Percentiles rank a stretch among this genome's conserved stretches.
Conservation (phyloP, 2,329 filamentous ascomycete genomes). For the Cladosporium austrohemisphaericum region DNA sequence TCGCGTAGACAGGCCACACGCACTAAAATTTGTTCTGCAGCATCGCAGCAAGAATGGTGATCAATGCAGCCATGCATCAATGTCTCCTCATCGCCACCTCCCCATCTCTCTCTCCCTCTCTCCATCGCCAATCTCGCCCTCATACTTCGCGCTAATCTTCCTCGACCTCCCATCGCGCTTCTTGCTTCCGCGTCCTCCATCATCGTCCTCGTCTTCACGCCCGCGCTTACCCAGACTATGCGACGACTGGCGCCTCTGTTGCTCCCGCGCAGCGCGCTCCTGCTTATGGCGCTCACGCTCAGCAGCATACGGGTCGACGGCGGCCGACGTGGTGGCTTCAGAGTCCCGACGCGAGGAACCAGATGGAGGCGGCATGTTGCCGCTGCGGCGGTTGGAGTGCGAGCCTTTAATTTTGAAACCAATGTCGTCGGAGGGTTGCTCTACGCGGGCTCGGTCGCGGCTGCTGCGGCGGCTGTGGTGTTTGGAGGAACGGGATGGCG, state of each 20-base stretch:
- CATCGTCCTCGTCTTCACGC: conserved; percentile 13
- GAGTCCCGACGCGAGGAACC: conserved; percentile 18
- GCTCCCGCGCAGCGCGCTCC: conserved; percentile 61
- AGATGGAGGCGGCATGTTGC: conserved; percentile 26
- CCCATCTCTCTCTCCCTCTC: conserved; percentile 16
- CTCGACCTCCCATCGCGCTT: conserved; percentile 10
- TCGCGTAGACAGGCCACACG: too few relatives aligned
- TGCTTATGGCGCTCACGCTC: conserved; percentile 32
- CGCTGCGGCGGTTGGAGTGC: conserved; percentile 21
- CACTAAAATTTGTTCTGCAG: too few relatives aligned
- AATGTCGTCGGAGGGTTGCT: conserved; percentile 35
- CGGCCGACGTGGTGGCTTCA: conserved; percentile 16
- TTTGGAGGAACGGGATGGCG: conserved; percentile 38
- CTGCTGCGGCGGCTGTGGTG: conserved; percentile 37
- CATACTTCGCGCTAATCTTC: conserved; percentile 13
- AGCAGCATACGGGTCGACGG: conserved; percentile 31
- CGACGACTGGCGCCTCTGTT: conserved; percentile 56
- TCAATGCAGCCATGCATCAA: too few relatives aligned
- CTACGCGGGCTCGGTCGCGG: conserved; percentile 38
- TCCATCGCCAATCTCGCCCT: conserved; percentile 14
- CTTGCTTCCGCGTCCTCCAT: conserved; percentile 12
- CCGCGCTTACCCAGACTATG: conserved; percentile 40
- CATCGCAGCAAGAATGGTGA: too few relatives aligned
- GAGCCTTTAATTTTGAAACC: conserved; percentile 49
- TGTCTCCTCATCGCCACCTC: conserved; percentile 12